Base-by-base conservation (phyloP, 495 filamentous ascomycete species). In the Talaromyces adpressus region DNA sequence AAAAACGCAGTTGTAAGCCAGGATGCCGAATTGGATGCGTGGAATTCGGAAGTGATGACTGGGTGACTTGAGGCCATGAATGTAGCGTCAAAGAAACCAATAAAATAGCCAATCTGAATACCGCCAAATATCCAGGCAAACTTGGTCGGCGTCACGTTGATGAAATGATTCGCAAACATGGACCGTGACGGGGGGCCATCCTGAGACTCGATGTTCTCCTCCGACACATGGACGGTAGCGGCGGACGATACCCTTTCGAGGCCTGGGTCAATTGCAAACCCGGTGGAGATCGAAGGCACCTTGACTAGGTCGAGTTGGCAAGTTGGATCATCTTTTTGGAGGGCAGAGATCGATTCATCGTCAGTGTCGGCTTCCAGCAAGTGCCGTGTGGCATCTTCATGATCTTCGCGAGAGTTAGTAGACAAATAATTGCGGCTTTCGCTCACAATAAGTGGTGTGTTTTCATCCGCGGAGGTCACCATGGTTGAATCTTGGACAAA, bases 11-110 rank as follows among this genome's bases (percentile, higher is more conserved):
- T 92, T 22, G 89, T 91, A 4, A 93, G 78, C 90, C 90, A 93
- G 9, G 89, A 91, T 6, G 89, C 89, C 18, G 82, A 79, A 68
- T 92, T 91, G 14, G 88, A 87, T 57, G 86, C 82, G 59, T 87
- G 77, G 70, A 93, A 92, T 68, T 91, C 84, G 0, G 88, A 90
- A 0, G 90, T 92, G 59, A 93, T 91, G 34, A 91, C 88, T 8
- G 90, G 90, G 72, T 93, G 90, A 52, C 83, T 88, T 2, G 89
- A 91, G 0, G 89, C 89, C 89, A 93, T 92, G 67, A 92, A 81
- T 6, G 89, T 92, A 29, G 81, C 80, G 75, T 93, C 90, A 70
- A 92, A 92, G 66, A 79, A 82, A 1, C 81, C 82, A 61, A 86
- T 79, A 67, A 80, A 67, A 64, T 81, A 82, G 2, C 76, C 77